A percentile compares a stretch with the other conserved stretches of the same genome.
phyloP scores from a whole-genome alignment of 1,284 basidiomycete genomes.

The Ceratobasidium sp. region DNA sequence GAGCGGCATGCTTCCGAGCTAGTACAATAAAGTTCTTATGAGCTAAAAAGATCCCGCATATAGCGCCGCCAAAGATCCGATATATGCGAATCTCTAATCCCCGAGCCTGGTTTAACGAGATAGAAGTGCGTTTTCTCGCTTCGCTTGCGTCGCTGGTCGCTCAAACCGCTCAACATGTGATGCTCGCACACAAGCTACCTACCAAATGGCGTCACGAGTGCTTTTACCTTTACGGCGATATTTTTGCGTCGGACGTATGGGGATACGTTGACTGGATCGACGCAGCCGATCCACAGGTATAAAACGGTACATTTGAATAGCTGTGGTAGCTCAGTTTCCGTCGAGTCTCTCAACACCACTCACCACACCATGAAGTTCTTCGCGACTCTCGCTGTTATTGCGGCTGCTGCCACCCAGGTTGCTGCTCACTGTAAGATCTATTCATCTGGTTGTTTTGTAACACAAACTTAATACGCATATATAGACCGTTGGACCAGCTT shows the following conservation, averaged over 20 bases:
- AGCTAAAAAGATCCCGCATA: not conserved
- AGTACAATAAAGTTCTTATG: not conserved
- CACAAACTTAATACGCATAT: not conserved
- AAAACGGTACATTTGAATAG: not conserved
- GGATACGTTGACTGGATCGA: slow-evolving; percentile 21
- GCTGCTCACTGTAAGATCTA: slow-evolving; percentile 37
- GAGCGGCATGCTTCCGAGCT: not conserved
- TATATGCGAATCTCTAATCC: not conserved
- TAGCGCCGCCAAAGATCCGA: slow-evolving; percentile 34
- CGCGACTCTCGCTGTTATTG: slow-evolving; percentile 9
- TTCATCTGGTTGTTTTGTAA: not conserved
- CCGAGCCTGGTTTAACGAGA: not conserved
- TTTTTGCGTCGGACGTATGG: slow-evolving; percentile 33
- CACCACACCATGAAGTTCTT: slow-evolving; percentile 13
- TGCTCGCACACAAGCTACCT: not conserved
- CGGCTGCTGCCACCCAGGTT: slow-evolving; percentile 34
- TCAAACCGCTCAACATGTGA: slow-evolving; percentile 21
- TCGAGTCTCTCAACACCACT: not conserved
- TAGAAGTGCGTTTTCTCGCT: not conserved
- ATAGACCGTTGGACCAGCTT: slow-evolving; percentile 37
- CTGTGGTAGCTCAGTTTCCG: not conserved
- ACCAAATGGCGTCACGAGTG: slow-evolving; percentile 24
- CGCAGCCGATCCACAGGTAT: not conserved
- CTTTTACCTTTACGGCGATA: slow-evolving; percentile 16
- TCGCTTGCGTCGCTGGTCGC: not conserved